Base-by-base conservation (phyloP, 495 filamentous ascomycete species). In the Lasiosphaeria hispida region DNA sequence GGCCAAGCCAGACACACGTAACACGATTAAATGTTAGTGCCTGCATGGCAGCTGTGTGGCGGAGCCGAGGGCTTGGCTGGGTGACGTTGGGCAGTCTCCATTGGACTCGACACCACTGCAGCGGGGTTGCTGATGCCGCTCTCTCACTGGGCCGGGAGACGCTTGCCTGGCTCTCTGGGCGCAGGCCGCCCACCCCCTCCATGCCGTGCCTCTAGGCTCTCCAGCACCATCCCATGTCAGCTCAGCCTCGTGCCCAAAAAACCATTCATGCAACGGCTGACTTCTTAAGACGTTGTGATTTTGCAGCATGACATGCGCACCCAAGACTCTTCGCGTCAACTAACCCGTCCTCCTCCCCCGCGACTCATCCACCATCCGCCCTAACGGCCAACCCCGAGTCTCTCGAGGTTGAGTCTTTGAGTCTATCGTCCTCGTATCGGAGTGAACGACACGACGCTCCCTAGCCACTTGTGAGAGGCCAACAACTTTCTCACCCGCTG, bases 231-330 rank as follows among this genome's bases (percentile, higher is more conserved):
- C 53, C 47, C 37, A 45, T 37, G 8, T 53, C 34, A 38, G 45
- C 55, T 57, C 55, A 57, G 55, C 55, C 55, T 57, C 45, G 55
- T 57, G 36, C 44, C 55, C 11, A 38, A 49, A 49, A n/a, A 17
- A 3, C 36, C 41, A 10, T 40, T 44, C 52, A 23, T 10, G 6
- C 53, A 35, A 33, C 41, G 30, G 23, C 53, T 44, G 53, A 55
- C 41, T 55, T 17, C 14, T 37, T 7, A 10, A 36, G 13, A 10
- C 30, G 4, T 55, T 47, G 15, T 45, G 2, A 14, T 48, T 14
- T 44, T 35, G 33, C 40, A 44, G 18, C 39, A 54, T 54, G 51
- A 54, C 53, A 35, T 47, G 42, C 34, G 35, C 14, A 13, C n/a
- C 15, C 15, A 55, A n/a, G 18, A 30, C 19, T 8, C 14, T 39